Evolutionary conservation across 2,329 filamentous ascomycete genomes (phyloP).

Genomic region (Scedosporium boydii): DNA sequence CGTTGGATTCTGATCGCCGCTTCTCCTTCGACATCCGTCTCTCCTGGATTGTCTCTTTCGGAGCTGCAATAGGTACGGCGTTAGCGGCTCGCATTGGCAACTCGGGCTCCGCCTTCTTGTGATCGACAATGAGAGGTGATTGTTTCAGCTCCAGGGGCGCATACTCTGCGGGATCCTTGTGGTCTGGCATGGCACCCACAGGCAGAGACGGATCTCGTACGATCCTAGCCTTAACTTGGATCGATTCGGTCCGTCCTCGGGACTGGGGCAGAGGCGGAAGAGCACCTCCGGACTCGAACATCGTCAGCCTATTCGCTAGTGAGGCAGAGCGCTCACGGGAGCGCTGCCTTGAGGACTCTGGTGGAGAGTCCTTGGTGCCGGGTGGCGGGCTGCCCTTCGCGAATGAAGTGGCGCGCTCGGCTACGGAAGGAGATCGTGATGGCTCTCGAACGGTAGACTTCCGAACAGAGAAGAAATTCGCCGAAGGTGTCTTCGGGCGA

Average conservation of each 20-base stretch:
- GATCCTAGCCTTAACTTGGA: constrained; percentile 83
- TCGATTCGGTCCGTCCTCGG: constrained; percentile 56
- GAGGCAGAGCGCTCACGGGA: constrained; percentile 41
- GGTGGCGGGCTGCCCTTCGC: constrained; percentile 23
- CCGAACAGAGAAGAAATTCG: constrained; percentile 51
- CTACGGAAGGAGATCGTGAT: constrained; percentile 34
- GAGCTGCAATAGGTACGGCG: constrained; percentile 14
- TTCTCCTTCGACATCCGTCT: constrained; percentile 34
- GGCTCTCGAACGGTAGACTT: constrained; percentile 30
- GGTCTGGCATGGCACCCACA: constrained; percentile 30
- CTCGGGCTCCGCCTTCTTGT: constrained; percentile 31
- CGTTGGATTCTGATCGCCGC: constrained; percentile 24
- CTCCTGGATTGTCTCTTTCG: constrained; percentile 39
- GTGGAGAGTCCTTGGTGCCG: constrained; percentile 35
- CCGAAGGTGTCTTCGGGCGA: constrained; percentile 30
- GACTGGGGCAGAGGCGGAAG: constrained; percentile 19
- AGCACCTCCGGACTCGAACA: constrained; percentile 36
- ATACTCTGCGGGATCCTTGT: constrained; percentile 33
- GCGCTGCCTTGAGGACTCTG: constrained; percentile 27
- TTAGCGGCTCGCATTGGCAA: constrained; percentile 15
- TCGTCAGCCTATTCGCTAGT: constrained; percentile 44
- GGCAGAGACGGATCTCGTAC: constrained; percentile 52
- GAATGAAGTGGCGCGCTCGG: constrained; percentile 32
- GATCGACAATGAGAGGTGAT: constrained; percentile 49
- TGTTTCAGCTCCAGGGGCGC: constrained; percentile 44